phyloP scores from a whole-genome alignment of 139 green algal genomes.

The Auxenochlorella pyrenoidosa region DNA sequence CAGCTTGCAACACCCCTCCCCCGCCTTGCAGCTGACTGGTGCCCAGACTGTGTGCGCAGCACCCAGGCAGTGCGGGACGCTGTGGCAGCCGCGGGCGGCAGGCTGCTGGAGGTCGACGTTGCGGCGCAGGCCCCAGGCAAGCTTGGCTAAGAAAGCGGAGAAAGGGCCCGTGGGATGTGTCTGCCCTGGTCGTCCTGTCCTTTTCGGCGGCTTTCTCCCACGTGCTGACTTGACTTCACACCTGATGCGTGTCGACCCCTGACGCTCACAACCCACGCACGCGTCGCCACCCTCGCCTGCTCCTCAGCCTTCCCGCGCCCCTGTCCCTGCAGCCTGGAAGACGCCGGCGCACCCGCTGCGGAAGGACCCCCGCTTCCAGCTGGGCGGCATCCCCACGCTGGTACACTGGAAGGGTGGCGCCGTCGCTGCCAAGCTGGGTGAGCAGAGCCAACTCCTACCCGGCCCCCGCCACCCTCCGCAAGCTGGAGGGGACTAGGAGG shows the following conservation, averaged over 20 bases:
- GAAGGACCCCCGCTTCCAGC: conserved; percentile 19
- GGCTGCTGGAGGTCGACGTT: conserved; percentile 19
- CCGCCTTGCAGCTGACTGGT: not conserved
- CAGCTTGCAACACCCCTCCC: no score
- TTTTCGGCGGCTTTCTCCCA: not conserved
- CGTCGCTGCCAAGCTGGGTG: conserved; percentile 21
- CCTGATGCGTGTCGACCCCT: no score
- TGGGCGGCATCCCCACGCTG: conserved; percentile 16
- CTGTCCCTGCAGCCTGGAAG: conserved; percentile 23
- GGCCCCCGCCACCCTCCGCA: no score
- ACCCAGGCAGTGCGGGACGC: not conserved
- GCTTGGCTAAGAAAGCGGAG: no score
- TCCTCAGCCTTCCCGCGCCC: not conserved
- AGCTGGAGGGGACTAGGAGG: no score
- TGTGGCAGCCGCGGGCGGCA: not conserved
- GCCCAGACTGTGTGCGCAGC: conserved; percentile 3
- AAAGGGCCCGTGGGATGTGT: no score
- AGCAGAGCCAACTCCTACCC: not conserved
- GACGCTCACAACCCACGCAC: no score
- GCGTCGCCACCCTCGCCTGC: no score
- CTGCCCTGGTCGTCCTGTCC: no score
- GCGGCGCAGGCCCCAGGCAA: not conserved
- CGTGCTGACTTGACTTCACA: not conserved
- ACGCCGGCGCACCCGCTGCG: conserved; percentile 13
- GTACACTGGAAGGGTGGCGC: not conserved